phyloP scores from a whole-genome alignment of 176 grass and related monocot genomes.

The Juncus inflexus region DNA sequence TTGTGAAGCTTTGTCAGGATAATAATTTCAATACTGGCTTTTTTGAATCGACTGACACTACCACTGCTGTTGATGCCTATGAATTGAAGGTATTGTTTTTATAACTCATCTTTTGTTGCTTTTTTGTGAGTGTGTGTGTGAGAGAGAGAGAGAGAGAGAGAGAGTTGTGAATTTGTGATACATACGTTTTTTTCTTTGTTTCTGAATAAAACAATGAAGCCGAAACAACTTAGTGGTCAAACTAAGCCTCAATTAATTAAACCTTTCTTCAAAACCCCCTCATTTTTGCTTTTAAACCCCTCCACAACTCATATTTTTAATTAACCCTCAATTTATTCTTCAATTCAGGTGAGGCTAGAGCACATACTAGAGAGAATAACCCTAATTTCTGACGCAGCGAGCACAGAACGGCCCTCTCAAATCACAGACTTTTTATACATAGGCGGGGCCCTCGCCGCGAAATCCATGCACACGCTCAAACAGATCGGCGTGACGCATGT shows the following conservation, averaged over 20 bases:
- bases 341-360: constrained; percentile 74
- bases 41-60: constrained; percentile 85
- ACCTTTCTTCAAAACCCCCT: neutral
- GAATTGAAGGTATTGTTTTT: constrained; percentile 79
- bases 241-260: neutral
- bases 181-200: too few relatives aligned
- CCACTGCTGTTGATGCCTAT: constrained; percentile 76
- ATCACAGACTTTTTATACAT: constrained; percentile 75
- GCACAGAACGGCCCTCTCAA: constrained; percentile 73
- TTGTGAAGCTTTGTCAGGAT: constrained; percentile 79
- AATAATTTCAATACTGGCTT: constrained; percentile 88
- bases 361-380: constrained; percentile 98
- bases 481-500: constrained; percentile 76
- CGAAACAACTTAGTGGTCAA: neutral
- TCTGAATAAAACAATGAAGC: too few relatives aligned
- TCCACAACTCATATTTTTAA: too few relatives aligned
- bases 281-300: too few relatives aligned
- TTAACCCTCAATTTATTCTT: too few relatives aligned
- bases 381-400: constrained; percentile 89
- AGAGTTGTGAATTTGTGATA: too few relatives aligned
- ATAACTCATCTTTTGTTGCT: too few relatives aligned
- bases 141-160: too few relatives aligned
- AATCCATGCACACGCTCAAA: constrained; percentile 79
- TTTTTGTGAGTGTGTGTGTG: too few relatives aligned
- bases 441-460: constrained; percentile 82